Percentiles rank a stretch among this genome's conserved stretches.
phyloP scores from a whole-genome alignment of 2,329 filamentous ascomycete genomes.

The Fusarium pseudonygamai region DNA sequence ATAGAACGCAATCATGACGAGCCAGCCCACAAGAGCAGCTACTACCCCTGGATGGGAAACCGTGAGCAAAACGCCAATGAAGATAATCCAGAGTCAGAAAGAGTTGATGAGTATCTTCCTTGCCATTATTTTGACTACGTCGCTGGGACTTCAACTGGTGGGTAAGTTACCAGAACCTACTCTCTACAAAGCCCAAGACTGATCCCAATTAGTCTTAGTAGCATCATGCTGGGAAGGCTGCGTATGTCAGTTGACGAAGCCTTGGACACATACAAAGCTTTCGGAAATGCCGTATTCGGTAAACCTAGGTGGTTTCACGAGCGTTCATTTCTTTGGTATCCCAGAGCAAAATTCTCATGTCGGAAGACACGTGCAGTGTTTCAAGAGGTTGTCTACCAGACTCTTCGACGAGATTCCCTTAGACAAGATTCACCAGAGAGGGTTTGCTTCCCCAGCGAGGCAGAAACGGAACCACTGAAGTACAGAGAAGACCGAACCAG shows the following conservation, averaged over 20 bases:
- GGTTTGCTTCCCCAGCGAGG: accelerated
- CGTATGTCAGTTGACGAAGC: not conserved
- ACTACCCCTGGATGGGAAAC: not conserved
- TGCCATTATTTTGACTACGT: not conserved
- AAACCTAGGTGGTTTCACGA: slow-evolving; percentile 13
- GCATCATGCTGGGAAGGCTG: not conserved
- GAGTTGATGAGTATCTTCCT: not conserved
- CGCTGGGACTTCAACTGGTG: not conserved
- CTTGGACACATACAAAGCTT: accelerated
- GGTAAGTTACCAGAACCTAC: not conserved
- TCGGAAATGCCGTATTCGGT: not conserved
- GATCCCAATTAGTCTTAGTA: not conserved
- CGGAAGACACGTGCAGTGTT: not conserved
- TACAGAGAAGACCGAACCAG: not conserved
- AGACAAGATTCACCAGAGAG: not conserved
- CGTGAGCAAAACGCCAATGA: accelerated
- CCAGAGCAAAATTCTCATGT: slow-evolving; percentile 2
- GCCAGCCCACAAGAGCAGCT: too few species aligned
- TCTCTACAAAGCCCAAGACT: too few species aligned
- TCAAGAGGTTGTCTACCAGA: accelerated
- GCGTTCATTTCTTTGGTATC: not conserved
- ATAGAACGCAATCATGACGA: not conserved
- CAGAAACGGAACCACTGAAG: accelerated
- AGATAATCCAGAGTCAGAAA: not conserved
- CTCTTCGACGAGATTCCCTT: not conserved